Base-by-base conservation (phyloP, 202 grass and related monocot species). In the Zoysia matrella region DNA sequence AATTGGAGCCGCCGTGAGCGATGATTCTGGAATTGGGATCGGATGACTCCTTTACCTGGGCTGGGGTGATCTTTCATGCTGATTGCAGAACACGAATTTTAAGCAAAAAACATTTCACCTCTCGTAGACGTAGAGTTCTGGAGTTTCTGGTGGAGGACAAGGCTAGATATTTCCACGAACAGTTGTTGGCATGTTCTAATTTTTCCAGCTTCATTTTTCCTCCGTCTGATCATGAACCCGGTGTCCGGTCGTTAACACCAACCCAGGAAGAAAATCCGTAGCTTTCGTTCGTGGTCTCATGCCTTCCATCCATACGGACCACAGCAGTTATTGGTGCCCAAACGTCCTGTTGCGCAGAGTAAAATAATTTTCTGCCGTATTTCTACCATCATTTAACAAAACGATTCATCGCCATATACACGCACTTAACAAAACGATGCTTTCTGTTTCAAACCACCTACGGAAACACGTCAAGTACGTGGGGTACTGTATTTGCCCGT, bases 131-230 rank as follows among this genome's bases (percentile, higher is more conserved):
- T 58, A 36, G 9, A 42, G 12, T 14, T 60, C 57, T 77, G 41
- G 16, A 47, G 22, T 4, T 18, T 52, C 14, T 72, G 41, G 70
- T 80, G 13, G 65, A 62, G 10, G 8, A 39, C 11, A 4, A 6
- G 36, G 1, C 2, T 45, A 89, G 82, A 85, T 89, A 77, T 80
- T 84, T 89, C 3, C 40, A 62, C 22, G 1, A 52, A 52, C 58
- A 66, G 15, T 72, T 9, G 4, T 6, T 30, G 58, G 12, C 10
- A 42, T 69, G 57, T 70, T 80, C 36, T 65, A 71, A 65, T 76
- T 58, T 6, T 49, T 4, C 46, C 44, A 51, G 22, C 77, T 42
- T 1, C 43, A 15, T 72, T 16, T 55, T 10, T 12, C 58, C 8
- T 2, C 62, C 67, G 60, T 53, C 62, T 78, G 64, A 54, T 82